These are phyloP conservation scores for Trichoderma asperelloides DNA, from an alignment of 495 filamentous ascomycete genomes.

Conservation along the genomic window DNA sequence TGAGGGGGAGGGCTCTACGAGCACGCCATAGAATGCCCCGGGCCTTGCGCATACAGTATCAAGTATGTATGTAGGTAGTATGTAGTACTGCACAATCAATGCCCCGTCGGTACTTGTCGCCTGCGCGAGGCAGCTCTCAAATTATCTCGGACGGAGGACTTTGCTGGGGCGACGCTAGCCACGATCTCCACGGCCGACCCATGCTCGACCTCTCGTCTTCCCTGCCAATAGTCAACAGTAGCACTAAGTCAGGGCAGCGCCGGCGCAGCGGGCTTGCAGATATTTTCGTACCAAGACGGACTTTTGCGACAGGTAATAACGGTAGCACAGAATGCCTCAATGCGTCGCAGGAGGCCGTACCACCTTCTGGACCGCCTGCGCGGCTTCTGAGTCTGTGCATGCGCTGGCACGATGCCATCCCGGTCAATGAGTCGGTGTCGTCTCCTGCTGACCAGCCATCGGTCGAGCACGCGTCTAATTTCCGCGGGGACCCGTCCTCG, in stretches of 20 bases:
- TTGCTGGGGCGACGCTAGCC: neutral
- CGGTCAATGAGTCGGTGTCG: neutral
- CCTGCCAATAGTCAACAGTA: neutral
- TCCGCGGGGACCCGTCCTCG: neutral
- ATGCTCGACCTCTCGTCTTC: neutral
- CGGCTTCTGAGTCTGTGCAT: neutral
- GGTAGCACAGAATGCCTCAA: neutral
- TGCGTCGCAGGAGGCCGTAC: neutral
- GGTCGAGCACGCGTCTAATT: neutral
- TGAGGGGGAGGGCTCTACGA: too few relatives aligned
- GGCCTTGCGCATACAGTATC: neutral
- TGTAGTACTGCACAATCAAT: neutral
- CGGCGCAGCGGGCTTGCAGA: neutral
- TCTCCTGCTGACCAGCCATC: neutral
- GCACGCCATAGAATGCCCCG: too few relatives aligned
- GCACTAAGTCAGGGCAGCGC: neutral
- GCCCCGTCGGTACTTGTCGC: neutral
- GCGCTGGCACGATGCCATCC: neutral
- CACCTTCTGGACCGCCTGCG: neutral
- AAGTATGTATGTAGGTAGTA: too few relatives aligned
- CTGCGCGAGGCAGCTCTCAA: neutral
- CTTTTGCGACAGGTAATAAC: neutral
- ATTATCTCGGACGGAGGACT: neutral
- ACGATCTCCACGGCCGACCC: conserved; percentile 6
- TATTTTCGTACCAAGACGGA: neutral